phyloP scores from a whole-genome alignment of 208 protist genomes.

The Zelonia costaricensis region DNA sequence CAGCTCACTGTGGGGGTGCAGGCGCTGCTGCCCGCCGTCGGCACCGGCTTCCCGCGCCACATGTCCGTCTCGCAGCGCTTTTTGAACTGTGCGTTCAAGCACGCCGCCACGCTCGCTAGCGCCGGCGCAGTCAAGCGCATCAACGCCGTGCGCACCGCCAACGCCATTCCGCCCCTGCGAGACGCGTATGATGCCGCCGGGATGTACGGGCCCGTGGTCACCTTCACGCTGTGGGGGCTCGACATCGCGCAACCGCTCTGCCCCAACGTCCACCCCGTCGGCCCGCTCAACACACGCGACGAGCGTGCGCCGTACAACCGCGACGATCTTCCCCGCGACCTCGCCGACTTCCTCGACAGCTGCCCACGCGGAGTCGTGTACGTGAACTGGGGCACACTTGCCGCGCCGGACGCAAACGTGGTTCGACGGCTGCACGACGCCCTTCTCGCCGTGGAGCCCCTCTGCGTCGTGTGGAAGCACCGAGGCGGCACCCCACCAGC shows the following conservation, averaged over 20 bases:
- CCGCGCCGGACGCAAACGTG: constrained; percentile 12
- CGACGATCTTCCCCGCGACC: constrained; percentile 10
- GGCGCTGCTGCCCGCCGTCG: constrained; percentile 37
- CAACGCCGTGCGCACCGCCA: constrained; percentile 22
- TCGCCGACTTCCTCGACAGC: constrained; percentile 36
- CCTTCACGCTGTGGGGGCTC: constrained; percentile 45
- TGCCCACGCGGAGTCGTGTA: constrained; percentile 46
- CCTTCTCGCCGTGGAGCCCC: constrained; percentile 25
- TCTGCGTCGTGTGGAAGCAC: constrained; percentile 60
- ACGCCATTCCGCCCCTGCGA: constrained; percentile 23
- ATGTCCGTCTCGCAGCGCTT: constrained; percentile 32
- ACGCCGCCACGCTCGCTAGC: constrained; percentile 9
- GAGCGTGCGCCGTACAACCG: constrained; percentile 23
- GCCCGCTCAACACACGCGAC: constrained; percentile 35
- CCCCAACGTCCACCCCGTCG: constrained; percentile 53
- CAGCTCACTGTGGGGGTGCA: constrained; percentile 39
- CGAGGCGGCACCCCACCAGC: background rate
- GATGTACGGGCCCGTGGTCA: constrained; percentile 43
- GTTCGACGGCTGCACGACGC: constrained; percentile 27
- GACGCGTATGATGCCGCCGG: constrained; percentile 41
- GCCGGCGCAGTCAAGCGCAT: constrained; percentile 14
- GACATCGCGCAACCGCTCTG: constrained; percentile 56
- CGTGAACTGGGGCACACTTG: constrained; percentile 56
- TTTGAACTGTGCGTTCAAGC: constrained; percentile 29
- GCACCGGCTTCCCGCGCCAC: constrained; percentile 33